A percentile compares a stretch with the other conserved stretches of the same genome.
phyloP scores from a whole-genome alignment of 441 rosid species.

The Manihot esculenta region DNA sequence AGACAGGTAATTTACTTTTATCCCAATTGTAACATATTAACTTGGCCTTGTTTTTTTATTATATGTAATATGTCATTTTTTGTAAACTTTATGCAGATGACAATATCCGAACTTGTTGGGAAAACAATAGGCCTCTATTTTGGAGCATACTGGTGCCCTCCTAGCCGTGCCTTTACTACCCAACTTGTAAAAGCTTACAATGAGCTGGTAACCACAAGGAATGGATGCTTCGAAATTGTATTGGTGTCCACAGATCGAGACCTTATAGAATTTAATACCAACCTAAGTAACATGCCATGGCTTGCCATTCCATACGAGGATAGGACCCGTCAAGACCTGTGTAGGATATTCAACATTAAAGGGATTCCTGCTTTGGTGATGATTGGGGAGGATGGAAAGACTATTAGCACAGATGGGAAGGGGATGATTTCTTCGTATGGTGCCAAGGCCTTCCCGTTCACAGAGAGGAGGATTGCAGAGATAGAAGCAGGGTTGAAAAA shows the following conservation, averaged over 20 bases:
- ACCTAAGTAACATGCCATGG: conserved; percentile 70
- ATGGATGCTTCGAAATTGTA: conserved; percentile 49
- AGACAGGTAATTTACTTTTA: conserved; percentile 40
- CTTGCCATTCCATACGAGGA: conserved; percentile 77
- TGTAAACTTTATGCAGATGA: conserved; percentile 37
- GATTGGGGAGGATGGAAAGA: conserved; percentile 75
- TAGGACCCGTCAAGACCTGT: conserved; percentile 55
- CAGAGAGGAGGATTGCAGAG: conserved; percentile 52
- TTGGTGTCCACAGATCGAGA: conserved; percentile 70
- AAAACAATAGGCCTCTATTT: conserved; percentile 78
- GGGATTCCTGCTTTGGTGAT: conserved; percentile 65
- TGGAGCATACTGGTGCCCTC: conserved; percentile 82
- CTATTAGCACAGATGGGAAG: conserved; percentile 53
- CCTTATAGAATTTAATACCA: conserved; percentile 49
- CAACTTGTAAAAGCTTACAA: conserved; percentile 58
- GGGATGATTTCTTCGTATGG: conserved; percentile 56
- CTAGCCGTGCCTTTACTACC: conserved; percentile 62
- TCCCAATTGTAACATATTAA: neutral
- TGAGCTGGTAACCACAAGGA: conserved; percentile 35
- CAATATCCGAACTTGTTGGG: conserved; percentile 56
- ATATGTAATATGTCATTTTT: neutral
- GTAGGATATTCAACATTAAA: conserved; percentile 67
- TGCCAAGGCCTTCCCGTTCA: conserved; percentile 65
- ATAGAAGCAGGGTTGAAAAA: conserved; percentile 50
- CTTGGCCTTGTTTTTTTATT: no score